Evolutionary conservation across 805 yeast species (phyloP).

Genomic region (Candida taoyuanica): DNA sequence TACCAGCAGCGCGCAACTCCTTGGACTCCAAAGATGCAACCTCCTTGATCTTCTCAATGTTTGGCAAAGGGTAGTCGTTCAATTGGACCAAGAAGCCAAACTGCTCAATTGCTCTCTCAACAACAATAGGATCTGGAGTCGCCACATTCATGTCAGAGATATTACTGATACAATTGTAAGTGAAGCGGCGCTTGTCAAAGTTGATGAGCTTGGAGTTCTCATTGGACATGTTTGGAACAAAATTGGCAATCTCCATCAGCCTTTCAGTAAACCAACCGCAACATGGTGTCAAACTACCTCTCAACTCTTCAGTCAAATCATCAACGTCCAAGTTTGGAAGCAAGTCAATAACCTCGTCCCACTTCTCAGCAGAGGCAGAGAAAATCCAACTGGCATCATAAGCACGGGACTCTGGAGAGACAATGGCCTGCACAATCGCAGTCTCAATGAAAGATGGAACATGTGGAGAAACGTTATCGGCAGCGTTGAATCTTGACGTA

Average conservation of each 20-base stretch:
- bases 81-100: constrained; percentile 52
- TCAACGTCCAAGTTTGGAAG: constrained; percentile 33
- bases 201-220: constrained; percentile 64
- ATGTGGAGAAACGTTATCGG: constrained; percentile 35
- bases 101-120: constrained; percentile 31
- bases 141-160: constrained; percentile 36
- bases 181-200: constrained; percentile 78
- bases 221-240: constrained; percentile 73
- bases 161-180: constrained; percentile 55
- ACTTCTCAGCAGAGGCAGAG: constrained; percentile 35
- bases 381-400: constrained; percentile 67
- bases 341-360: constrained; percentile 30
- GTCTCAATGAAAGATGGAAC: constrained; percentile 86
- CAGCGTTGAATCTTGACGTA: constrained; percentile 9
- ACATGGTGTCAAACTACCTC: constrained; percentile 66
- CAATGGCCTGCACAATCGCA: constrained; percentile 65
- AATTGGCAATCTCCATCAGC: constrained; percentile 67
- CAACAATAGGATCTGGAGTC: constrained; percentile 30
- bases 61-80: constrained; percentile 27
- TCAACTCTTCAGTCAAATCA: constrained; percentile 25
- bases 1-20: constrained; percentile 32
- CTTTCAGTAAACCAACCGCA: constrained; percentile 89
- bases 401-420: constrained; percentile 75
- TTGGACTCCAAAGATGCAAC: constrained; percentile 40
- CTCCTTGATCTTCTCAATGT: constrained; percentile 35